phyloP scores from a whole-genome alignment of 2,329 filamentous ascomycete genomes.

The Sodiomyces alkalinus region DNA sequence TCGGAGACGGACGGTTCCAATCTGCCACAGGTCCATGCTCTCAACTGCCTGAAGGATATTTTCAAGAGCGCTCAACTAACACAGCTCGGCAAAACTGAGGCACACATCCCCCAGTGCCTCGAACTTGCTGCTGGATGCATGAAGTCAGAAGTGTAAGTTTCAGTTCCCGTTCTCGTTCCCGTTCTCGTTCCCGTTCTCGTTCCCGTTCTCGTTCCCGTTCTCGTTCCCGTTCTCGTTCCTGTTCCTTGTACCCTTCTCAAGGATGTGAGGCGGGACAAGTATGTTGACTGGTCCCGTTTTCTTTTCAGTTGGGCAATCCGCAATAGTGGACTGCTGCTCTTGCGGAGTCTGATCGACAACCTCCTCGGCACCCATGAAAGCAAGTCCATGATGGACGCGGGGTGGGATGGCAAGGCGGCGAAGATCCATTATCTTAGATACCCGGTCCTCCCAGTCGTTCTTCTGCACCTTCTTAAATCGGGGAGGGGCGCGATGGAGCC shows the following conservation, averaged over 20 bases:
- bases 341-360: slow-evolving; percentile 70
- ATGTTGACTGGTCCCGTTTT: too few relatives aligned
- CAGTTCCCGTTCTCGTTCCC: too few relatives aligned
- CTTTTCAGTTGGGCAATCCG: slow-evolving; percentile 87
- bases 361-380: slow-evolving; percentile 63
- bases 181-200: too few relatives aligned
- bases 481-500: slow-evolving; percentile 29
- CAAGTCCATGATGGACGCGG: slow-evolving; percentile 43
- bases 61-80: slow-evolving; percentile 72
- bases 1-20: slow-evolving; percentile 47
- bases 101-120: slow-evolving; percentile 57
- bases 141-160: slow-evolving; percentile 55
- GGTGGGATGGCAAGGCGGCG: slow-evolving; percentile 48
- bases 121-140: slow-evolving; percentile 69
- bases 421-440: slow-evolving; percentile 58
- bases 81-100: slow-evolving; percentile 57
- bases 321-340: slow-evolving; percentile 81
- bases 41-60: slow-evolving; percentile 86
- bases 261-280: too few relatives aligned
- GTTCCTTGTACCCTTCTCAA: too few relatives aligned
- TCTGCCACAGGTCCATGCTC: slow-evolving; percentile 81
- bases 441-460: slow-evolving; percentile 45
- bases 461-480: slow-evolving; percentile 45
- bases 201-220: too few relatives aligned
- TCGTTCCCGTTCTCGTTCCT: too few relatives aligned